A percentile compares a stretch with the other conserved stretches of the same genome.
Conservation (phyloP, 495 filamentous ascomycete genomes). For the Hypomontagnella monticulosa region DNA sequence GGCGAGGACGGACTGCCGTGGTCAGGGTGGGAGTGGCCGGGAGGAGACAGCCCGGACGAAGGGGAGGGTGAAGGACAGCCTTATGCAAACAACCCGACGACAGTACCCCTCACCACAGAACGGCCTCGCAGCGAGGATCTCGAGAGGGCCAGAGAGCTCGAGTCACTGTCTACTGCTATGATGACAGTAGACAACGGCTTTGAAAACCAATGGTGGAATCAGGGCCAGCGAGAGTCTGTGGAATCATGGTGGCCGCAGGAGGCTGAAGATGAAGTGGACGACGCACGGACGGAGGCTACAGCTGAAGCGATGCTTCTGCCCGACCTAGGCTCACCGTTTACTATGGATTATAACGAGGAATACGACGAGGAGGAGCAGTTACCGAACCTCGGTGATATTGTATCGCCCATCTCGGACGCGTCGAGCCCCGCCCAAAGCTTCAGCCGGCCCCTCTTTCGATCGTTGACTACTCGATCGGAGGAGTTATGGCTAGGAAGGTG, state of each 20-base stretch:
- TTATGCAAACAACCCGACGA: constrained; percentile 33
- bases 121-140: constrained; percentile 30
- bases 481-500: constrained; percentile 34
- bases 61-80: constrained; percentile 15
- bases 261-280: constrained; percentile 18
- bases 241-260: constrained; percentile 26
- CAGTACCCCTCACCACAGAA: constrained; percentile 27
- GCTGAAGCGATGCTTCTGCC: constrained; percentile 38
- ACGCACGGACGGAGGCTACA: constrained; percentile 18
- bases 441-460: constrained; percentile 21
- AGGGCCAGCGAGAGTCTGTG: constrained; percentile 47
- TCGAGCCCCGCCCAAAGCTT: constrained; percentile 29
- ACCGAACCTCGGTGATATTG: constrained; percentile 17
- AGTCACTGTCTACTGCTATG: constrained; percentile 61
- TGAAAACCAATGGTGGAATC: constrained; percentile 63
- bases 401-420: constrained; percentile 35
- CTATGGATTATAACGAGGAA: constrained; percentile 16
- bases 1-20: constrained; percentile 58
- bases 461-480: constrained; percentile 37
- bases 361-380: background rate
- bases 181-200: constrained; percentile 66
- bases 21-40: constrained; percentile 52
- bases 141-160: constrained; percentile 53
- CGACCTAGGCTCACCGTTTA: constrained; percentile 29
- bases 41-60: too few relatives aligned